phyloP scores from a whole-genome alignment of 75 land plant genomes.

The Selaginella moellendorffii region DNA sequence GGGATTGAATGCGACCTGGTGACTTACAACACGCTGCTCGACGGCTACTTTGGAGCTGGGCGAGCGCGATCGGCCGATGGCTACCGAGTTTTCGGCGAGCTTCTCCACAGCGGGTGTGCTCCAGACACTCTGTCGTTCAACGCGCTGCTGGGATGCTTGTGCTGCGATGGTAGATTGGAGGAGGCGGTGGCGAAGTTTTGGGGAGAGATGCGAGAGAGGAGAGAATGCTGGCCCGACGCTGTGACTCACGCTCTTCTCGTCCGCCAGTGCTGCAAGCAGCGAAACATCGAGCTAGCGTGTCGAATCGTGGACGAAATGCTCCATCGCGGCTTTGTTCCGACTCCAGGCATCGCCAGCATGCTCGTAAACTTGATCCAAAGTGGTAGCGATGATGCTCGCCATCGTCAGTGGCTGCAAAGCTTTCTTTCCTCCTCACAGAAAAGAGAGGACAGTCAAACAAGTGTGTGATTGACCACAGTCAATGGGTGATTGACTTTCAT shows the following conservation, averaged over 20 bases:
- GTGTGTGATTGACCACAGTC: no score
- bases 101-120: neutral
- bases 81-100: neutral
- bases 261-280: neutral
- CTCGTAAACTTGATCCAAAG: neutral
- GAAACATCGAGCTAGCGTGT: neutral
- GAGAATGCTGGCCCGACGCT: neutral
- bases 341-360: neutral
- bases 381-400: no score
- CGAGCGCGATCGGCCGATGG: neutral
- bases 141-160: neutral
- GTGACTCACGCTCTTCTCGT: neutral
- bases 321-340: no score
- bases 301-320: neutral
- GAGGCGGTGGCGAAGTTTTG: neutral
- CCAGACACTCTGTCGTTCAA: neutral
- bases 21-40: neutral
- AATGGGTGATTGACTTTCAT: no score
- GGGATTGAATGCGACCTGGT: neutral
- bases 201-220: neutral
- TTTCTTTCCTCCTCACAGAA: no score
- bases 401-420: no score
- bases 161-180: neutral
- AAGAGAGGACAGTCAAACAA: no score
- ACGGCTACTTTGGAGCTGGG: neutral